Evolutionary conservation across 345 rosid species (phyloP).

Genomic region (Cardiospermum halicacabum): DNA sequence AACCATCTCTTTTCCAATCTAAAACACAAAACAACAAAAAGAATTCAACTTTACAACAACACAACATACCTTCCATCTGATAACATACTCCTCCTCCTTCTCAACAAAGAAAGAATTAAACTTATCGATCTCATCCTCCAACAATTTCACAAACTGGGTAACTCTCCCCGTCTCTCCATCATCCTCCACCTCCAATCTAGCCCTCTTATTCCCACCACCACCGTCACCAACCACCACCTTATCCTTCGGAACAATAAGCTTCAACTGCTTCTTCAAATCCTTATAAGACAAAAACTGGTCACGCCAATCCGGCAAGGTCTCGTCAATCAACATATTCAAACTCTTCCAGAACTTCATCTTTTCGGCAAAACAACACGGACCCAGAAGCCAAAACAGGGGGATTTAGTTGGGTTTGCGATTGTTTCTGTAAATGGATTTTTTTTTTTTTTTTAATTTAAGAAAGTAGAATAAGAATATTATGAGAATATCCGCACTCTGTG

Average conservation of each 20-base stretch:
- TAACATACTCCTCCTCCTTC: conserved; percentile 55
- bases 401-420: too few species aligned
- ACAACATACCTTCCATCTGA: conserved; percentile 36
- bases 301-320: conserved; percentile 51
- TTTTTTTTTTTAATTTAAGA: too few species aligned
- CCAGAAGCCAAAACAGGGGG: too few species aligned
- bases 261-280: conserved; percentile 59
- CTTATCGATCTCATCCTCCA: conserved; percentile 56
- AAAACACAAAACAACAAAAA: background rate
- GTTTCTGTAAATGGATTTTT: too few species aligned
- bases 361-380: background rate
- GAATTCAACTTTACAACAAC: background rate
- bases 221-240: background rate
- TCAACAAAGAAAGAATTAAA: conserved; percentile 52
- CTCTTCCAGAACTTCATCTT: conserved; percentile 61
- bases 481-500: too few species aligned
- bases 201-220: conserved; percentile 8
- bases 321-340: conserved; percentile 48
- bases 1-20: too few species aligned
- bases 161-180: conserved; percentile 28
- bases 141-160: conserved; percentile 37
- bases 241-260: conserved; percentile 28
- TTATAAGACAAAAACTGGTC: conserved; percentile 66
- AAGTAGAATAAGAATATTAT: too few species aligned
- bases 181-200: conserved; percentile 11